Conservation (phyloP, 2,329 filamentous ascomycete species). For the Phialocephala sp. region DNA sequence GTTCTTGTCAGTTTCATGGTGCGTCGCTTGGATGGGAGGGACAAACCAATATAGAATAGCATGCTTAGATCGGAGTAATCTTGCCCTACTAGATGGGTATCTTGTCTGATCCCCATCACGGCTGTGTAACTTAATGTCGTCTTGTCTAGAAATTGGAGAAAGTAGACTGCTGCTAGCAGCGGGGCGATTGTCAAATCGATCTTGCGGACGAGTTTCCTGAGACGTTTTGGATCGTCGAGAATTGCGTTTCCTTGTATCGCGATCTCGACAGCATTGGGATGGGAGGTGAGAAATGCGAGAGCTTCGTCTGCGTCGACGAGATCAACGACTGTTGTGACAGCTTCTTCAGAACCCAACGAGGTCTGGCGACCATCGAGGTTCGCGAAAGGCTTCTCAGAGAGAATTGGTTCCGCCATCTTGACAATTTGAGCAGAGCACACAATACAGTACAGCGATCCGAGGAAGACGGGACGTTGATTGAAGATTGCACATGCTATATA, state of each 20-base stretch:
- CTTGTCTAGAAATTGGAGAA: slow-evolving; percentile 32
- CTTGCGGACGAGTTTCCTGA: slow-evolving; percentile 22
- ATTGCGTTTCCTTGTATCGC: slow-evolving; percentile 39
- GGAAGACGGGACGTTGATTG: background rate
- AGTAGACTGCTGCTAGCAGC: slow-evolving; percentile 19
- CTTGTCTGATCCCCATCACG: slow-evolving; percentile 31
- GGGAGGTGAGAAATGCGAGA: slow-evolving; percentile 21
- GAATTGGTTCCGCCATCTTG: background rate
- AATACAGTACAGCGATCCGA: no score
- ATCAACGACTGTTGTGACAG: slow-evolving; percentile 20
- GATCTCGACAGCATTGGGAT: slow-evolving; percentile 30
- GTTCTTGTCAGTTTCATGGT: slow-evolving; percentile 21
- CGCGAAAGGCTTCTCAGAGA: slow-evolving; percentile 17
- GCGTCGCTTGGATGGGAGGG: no score
- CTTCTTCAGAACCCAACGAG: slow-evolving; percentile 6
- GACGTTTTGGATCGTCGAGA: slow-evolving; percentile 30
- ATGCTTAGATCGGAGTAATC: slow-evolving; percentile 34
- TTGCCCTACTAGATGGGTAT: slow-evolving; percentile 33
- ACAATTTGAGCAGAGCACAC: background rate
- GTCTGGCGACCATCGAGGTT: slow-evolving; percentile 14
- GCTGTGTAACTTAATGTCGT: slow-evolving; percentile 31
- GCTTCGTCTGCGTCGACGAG: slow-evolving; percentile 30
- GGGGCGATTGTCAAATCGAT: slow-evolving; percentile 24
- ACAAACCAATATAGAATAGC: slow-evolving; percentile 25
- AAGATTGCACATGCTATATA: slow-evolving; percentile 3